phyloP scores from a whole-genome alignment of 169 alveolate genomes.

The Plasmodium billcollinsi region DNA sequence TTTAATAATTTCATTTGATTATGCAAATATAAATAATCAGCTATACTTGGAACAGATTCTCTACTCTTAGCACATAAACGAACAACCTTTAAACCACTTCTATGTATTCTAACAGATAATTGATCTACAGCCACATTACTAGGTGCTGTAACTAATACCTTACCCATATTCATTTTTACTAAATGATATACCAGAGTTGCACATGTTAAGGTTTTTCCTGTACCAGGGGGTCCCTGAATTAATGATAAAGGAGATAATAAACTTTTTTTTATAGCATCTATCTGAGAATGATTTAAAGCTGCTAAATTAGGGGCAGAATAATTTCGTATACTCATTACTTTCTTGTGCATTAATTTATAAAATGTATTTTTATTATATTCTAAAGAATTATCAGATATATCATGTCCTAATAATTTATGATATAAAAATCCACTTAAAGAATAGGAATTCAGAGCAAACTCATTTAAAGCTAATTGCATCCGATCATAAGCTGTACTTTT shows the following conservation, averaged over 20 bases:
- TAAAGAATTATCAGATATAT: conserved; percentile 51
- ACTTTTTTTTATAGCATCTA: conserved; percentile 94
- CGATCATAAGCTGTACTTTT: conserved; percentile 95
- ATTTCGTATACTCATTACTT: conserved; percentile 81
- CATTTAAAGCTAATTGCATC: conserved; percentile 93
- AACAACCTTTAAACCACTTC: conserved; percentile 94
- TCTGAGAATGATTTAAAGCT: conserved; percentile 92
- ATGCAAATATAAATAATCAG: conserved; percentile 89
- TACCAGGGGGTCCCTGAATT: conserved; percentile 98
- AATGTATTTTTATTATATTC: conserved; percentile 22
- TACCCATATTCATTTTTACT: conserved; percentile 84
- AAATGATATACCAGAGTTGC: conserved; percentile 95
- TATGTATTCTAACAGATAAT: conserved; percentile 94
- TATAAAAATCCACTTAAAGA: conserved; percentile 81
- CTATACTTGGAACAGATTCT: conserved; percentile 58
- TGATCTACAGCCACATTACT: conserved; percentile 97
- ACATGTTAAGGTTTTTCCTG: conserved; percentile 97
- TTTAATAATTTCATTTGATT: conserved; percentile 88
- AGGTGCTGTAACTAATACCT: conserved; percentile 95
- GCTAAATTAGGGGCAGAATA: conserved; percentile 95
- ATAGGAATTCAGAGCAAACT: conserved; percentile 68
- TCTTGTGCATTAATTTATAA: neutral
- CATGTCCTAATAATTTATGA: conserved; percentile 85
- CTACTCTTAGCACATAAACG: conserved; percentile 88
- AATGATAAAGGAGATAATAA: conserved; percentile 91